Conservation (phyloP, 1,284 basidiomycete species). For the Ceratobasidium sp. region DNA sequence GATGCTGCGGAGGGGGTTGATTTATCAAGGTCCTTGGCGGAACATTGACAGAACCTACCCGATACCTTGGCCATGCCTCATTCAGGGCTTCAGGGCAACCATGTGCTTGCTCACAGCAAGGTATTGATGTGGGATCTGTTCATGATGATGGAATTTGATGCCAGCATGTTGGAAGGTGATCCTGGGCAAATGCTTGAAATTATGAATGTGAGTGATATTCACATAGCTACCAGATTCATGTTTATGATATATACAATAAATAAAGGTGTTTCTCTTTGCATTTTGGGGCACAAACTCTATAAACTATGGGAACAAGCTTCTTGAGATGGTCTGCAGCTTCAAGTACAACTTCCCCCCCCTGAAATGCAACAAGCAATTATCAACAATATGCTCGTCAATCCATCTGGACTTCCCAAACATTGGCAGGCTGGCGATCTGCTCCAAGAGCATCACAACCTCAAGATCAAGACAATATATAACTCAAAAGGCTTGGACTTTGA, state of each 20-base stretch:
- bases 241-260: background rate
- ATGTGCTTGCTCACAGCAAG: background rate
- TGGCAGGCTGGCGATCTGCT: constrained; percentile 6
- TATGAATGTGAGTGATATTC: background rate
- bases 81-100: background rate
- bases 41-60: background rate
- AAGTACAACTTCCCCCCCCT: background rate
- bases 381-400: background rate
- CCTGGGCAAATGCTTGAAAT: background rate
- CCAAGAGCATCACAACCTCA: background rate
- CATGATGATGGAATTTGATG: background rate
- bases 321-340: background rate
- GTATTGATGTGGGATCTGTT: background rate
- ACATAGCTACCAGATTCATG: background rate
- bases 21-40: background rate
- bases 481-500: background rate
- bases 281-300: background rate
- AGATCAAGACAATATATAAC: background rate
- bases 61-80: background rate
- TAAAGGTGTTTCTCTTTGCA: background rate
- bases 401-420: background rate
- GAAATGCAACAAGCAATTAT: background rate
- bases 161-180: background rate
- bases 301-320: background rate
- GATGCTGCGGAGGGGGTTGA: too few relatives aligned